Conservation (phyloP, 306 rosid species). For the Pachyrhizus erosus region DNA sequence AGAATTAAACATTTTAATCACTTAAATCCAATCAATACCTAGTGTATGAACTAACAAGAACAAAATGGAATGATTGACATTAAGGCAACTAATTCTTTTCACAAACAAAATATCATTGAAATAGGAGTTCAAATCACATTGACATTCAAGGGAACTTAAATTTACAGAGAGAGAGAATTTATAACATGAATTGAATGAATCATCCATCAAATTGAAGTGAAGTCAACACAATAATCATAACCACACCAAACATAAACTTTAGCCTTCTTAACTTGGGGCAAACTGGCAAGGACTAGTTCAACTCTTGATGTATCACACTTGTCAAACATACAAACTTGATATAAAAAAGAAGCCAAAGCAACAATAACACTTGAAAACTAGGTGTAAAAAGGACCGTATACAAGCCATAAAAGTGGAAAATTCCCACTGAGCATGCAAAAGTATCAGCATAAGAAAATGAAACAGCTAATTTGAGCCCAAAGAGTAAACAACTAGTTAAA, state of each 20-base stretch:
- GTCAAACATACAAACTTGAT: neutral
- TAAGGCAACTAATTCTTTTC: slow-evolving; percentile 8
- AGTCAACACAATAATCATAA: neutral
- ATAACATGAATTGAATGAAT: neutral
- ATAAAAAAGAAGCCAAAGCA: slow-evolving; percentile 35
- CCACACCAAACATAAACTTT: neutral
- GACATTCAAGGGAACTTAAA: slow-evolving; percentile 22
- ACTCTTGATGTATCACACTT: neutral
- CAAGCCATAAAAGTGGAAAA: slow-evolving; percentile 28
- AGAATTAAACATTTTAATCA: neutral
- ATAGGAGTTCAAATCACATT: slow-evolving; percentile 32
- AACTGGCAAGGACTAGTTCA: slow-evolving; percentile 9
- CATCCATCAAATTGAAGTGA: slow-evolving; percentile 23
- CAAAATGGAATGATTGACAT: slow-evolving; percentile 14
- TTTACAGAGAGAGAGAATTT: neutral
- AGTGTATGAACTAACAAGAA: neutral
- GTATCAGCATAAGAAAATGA: slow-evolving; percentile 27
- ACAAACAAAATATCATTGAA: slow-evolving; percentile 12
- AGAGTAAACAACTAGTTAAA: slow-evolving; percentile 20
- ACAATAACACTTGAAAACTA: slow-evolving; percentile 35
- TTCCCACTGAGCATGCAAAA: slow-evolving; percentile 24
- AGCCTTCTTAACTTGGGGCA: neutral
- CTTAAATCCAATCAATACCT: slow-evolving; percentile 1
- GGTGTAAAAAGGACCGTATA: slow-evolving; percentile 9
- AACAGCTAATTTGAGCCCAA: slow-evolving; percentile 26